Evolutionary conservation across 257 asterid genomes (phyloP).

Genomic region (Eucommia ulmoides): DNA sequence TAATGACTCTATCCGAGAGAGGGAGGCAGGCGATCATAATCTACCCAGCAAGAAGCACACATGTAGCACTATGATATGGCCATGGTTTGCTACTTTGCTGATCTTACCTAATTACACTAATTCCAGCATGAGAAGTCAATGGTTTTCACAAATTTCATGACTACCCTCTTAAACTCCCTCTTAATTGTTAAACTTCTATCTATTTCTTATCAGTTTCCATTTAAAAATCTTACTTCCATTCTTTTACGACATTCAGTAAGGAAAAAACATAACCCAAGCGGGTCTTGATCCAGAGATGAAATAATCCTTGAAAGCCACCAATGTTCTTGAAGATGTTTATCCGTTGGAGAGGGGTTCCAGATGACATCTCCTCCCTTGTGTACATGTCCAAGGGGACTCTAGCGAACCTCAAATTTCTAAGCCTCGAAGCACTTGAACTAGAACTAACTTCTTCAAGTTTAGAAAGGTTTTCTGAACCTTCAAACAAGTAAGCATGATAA

Average conservation of each 20-base stretch:
- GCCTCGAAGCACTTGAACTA: constrained; percentile 64
- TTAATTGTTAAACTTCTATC: no score
- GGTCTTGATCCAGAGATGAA: constrained; percentile 78
- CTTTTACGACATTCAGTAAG: neutral
- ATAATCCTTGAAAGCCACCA: constrained; percentile 84
- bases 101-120: no score
- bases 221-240: neutral
- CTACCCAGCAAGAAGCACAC: no score
- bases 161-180: no score
- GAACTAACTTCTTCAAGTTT: constrained; percentile 38
- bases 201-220: no score
- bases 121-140: no score
- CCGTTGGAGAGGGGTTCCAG: constrained; percentile 55
- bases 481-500: constrained; percentile 77
- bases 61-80: no score
- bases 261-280: constrained; percentile 58
- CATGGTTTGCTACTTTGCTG: no score
- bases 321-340: constrained; percentile 72
- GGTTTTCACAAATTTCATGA: no score
- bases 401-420: constrained; percentile 70
- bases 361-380: constrained; percentile 62
- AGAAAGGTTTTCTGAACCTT: constrained; percentile 51
- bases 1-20: no score
- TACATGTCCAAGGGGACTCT: constrained; percentile 63
- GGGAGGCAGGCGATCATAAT: no score